A percentile compares a stretch with the other conserved stretches of the same genome.
Evolutionary conservation across 2,329 filamentous ascomycete species (phyloP).

Genomic region (Septoria petroselini): DNA sequence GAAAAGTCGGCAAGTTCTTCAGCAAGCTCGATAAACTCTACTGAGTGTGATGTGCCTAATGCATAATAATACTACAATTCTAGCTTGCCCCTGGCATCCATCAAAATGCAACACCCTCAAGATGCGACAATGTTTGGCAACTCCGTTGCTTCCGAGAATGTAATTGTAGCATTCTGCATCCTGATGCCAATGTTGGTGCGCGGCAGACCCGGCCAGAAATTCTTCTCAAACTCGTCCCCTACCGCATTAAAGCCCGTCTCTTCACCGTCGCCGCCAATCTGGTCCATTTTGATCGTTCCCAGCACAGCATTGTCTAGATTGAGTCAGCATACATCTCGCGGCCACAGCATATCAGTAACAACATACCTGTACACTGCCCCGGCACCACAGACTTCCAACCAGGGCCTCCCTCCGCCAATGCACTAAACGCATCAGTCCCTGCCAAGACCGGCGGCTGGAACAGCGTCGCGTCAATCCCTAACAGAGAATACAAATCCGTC

Average conservation of each 20-base stretch:
- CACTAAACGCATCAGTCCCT: slow-evolving; percentile 17
- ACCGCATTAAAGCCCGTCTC: slow-evolving; percentile 17
- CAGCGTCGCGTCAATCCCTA: slow-evolving; percentile 21
- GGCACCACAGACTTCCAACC: slow-evolving; percentile 19
- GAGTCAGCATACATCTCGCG: no score
- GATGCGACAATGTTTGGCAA: not conserved
- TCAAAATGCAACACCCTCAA: no score
- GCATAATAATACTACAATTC: no score
- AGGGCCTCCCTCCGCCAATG: slow-evolving; percentile 13
- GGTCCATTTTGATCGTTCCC: slow-evolving; percentile 18
- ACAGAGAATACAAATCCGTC: slow-evolving; percentile 18
- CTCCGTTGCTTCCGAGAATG: slow-evolving; percentile 7
- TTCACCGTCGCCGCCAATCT: slow-evolving; percentile 19
- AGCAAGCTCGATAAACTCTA: slow-evolving; percentile 23
- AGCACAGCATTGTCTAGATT: slow-evolving; percentile 4
- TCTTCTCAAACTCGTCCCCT: slow-evolving; percentile 17
- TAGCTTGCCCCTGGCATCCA: no score
- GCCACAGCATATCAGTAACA: no score
- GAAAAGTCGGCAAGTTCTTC: slow-evolving; percentile 21
- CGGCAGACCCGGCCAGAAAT: slow-evolving; percentile 20
- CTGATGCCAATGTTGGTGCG: slow-evolving; percentile 13
- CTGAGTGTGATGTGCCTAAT: not conserved
- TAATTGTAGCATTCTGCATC: slow-evolving; percentile 15
- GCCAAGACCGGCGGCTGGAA: slow-evolving; percentile 22
- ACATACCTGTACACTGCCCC: slow-evolving; percentile 11